Percentiles rank a stretch among this genome's conserved stretches.
Evolutionary conservation across 2,329 filamentous ascomycete species (phyloP).

Genomic region (Metarhizium sp.): DNA sequence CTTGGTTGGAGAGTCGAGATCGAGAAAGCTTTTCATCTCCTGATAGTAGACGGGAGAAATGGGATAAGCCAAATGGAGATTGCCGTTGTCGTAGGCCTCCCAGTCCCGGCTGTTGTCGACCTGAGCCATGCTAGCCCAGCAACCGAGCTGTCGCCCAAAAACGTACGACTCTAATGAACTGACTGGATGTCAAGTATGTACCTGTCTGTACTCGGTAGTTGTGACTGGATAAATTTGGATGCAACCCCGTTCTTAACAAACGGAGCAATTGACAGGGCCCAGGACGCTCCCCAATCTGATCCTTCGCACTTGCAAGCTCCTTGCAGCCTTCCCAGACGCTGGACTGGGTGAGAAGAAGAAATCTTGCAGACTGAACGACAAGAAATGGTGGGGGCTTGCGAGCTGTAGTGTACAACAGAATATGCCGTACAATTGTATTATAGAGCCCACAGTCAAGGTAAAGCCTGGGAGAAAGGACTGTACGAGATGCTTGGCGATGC

Average conservation of each 20-base stretch:
- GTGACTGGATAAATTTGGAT: not conserved
- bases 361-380: no score
- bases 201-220: not conserved
- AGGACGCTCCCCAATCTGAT: not conserved
- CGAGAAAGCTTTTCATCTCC: conserved; percentile 10
- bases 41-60: not conserved
- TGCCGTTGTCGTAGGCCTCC: not conserved
- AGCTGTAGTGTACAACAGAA: no score
- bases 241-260: not conserved
- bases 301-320: not conserved
- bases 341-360: no score
- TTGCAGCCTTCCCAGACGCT: no score
- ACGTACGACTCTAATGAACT: not conserved
- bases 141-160: not conserved
- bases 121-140: conserved; percentile 2
- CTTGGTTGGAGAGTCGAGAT: conserved; percentile 5
- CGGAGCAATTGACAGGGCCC: not conserved
- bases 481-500: not conserved
- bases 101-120: conserved; percentile 1
- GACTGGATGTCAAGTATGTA: not conserved
- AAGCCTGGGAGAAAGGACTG: not conserved
- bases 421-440: not conserved
- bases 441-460: not conserved
- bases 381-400: no score
- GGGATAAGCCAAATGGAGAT: not conserved